These are phyloP conservation scores for Wallacemonas rigidus DNA, from an alignment of 208 protist genomes.

Conservation along the genomic window DNA sequence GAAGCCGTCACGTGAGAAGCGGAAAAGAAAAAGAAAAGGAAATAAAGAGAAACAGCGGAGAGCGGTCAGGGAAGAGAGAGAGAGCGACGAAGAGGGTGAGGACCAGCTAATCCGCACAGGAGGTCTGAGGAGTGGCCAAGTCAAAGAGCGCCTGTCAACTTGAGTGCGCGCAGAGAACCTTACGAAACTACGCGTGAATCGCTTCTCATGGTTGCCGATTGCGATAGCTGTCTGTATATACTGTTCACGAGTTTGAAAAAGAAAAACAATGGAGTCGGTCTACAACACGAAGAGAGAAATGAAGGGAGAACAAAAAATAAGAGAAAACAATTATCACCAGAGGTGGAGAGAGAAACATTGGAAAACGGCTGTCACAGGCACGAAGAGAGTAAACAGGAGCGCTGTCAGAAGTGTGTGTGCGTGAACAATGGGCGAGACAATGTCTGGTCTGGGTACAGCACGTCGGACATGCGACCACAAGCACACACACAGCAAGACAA, in stretches of 20 bases:
- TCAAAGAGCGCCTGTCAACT: too few species aligned
- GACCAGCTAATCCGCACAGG: too few species aligned
- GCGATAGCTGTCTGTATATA: not conserved
- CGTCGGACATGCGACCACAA: not conserved
- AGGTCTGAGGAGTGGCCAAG: too few species aligned
- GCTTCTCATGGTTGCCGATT: too few species aligned
- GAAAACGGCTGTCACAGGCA: not conserved
- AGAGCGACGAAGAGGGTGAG: not conserved
- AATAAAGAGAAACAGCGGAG: not conserved
- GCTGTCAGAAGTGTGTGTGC: not conserved
- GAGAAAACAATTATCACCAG: not conserved
- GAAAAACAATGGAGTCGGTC: not conserved
- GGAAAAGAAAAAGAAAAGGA: slow-evolving; percentile 7
- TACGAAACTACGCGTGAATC: too few species aligned
- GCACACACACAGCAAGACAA: not conserved
- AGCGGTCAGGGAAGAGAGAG: not conserved
- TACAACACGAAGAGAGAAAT: not conserved
- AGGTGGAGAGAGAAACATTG: not conserved
- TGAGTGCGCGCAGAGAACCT: too few species aligned
- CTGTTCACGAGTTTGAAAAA: not conserved
- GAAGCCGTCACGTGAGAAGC: not conserved
- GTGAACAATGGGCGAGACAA: not conserved
- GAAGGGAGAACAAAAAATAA: not conserved
- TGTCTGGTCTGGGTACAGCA: too few species aligned
- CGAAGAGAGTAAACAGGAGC: not conserved